Base-by-base conservation (phyloP, 1,284 basidiomycete species). In the Singerocomus rubriflavus region DNA sequence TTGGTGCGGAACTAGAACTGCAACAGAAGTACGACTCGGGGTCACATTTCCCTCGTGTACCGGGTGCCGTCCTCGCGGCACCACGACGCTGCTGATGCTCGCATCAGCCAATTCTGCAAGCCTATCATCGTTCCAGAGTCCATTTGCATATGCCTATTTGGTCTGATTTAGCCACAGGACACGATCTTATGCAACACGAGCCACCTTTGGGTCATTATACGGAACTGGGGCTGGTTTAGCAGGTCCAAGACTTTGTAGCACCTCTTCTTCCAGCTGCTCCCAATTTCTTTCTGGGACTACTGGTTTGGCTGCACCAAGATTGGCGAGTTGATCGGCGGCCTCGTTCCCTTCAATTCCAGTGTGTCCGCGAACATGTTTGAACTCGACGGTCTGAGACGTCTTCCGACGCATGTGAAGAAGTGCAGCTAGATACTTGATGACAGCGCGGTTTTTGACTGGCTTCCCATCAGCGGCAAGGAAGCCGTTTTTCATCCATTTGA, bases 331-430 rank as follows among this genome's bases (percentile, higher is more conserved):
- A 65, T 93, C 91, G 1, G 90, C 91, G 48, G 80, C 82, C 51
- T 92, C 89, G 63, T 93, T 93, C 1, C 91, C 91, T 48, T 69
- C 68, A 38, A 82, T 73, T 1, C 88, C 88, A 4, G 70, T 73
- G 57, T 93, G 91, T 0, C 84, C 91, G 46, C 79, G 76, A 44
- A 93, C 87, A 53, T 91, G 76, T 52, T 79, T 67, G 13, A 93
- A 71, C 26, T 67, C 66, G 29, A 89, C 73, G 36, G 66, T 70
- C 55, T 85, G 84, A 3, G 80, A 81, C 6, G 66, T 63, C 12
- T 56, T 65, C 4, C 60, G 71, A 43, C 81, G 84, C 17, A 64
- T 66, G 29, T 75, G 71, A 36, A 87, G 69, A 13, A 84, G 75
- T 0, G 78, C 72, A 29, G 75, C 68, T 38, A 88, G 64, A 60